These are phyloP conservation scores for Colletotrichum cordylinicola DNA, from an alignment of 2,329 filamentous ascomycete species.

Conservation along the genomic window DNA sequence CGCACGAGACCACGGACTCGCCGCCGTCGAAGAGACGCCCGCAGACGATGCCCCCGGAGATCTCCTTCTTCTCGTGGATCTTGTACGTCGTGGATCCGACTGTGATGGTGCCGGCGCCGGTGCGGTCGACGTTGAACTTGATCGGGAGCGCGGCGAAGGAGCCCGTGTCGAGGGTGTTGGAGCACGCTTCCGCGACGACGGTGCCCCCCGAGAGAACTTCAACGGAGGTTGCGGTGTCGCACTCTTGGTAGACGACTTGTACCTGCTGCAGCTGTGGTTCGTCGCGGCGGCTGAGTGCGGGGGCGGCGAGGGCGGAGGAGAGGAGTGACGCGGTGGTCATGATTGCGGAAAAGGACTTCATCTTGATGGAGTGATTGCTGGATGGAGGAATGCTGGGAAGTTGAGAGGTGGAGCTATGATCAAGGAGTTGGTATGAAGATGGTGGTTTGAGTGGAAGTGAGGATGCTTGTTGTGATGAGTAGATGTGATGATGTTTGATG, in stretches of 20 bases:
- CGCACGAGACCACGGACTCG: not conserved
- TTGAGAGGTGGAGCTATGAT: not conserved
- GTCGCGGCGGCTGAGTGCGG: not conserved
- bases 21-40: not conserved
- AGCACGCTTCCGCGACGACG: not conserved
- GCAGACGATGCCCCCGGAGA: rapidly evolving
- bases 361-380: not conserved
- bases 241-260: not conserved
- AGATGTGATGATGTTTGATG: not conserved
- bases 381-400: not conserved
- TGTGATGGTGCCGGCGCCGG: not conserved
- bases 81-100: not conserved
- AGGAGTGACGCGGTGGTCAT: not conserved
- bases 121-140: not conserved
- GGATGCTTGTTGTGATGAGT: too few species aligned
- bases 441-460: not conserved
- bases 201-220: not conserved
- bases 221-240: not conserved
- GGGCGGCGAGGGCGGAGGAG: not conserved
- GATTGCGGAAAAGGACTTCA: not conserved
- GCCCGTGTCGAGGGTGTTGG: not conserved
- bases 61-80: not conserved
- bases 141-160: not conserved
- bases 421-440: rapidly evolving
- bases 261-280: not conserved